Evolutionary conservation across 176 grass and related monocot species (phyloP).

Genomic region (Areca catechu): DNA sequence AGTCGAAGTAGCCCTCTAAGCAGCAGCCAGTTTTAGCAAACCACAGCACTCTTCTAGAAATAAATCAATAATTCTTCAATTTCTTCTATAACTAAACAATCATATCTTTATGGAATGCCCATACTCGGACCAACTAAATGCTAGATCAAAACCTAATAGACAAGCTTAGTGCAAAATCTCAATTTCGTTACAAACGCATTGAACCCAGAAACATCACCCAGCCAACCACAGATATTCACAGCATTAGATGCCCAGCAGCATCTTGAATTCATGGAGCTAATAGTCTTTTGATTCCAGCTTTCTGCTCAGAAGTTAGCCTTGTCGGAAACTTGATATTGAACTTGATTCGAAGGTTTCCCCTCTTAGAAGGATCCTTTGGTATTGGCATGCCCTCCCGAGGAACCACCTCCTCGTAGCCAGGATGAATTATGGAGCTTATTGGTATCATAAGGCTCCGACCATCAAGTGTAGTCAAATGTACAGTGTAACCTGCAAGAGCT

Average conservation of each 20-base stretch:
- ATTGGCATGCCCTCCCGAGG: neutral
- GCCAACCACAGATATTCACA: neutral
- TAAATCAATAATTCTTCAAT: too few species aligned
- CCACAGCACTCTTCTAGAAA: too few species aligned
- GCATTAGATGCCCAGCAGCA: neutral
- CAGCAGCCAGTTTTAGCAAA: too few species aligned
- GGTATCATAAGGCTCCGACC: conserved; percentile 7
- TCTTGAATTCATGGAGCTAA: neutral
- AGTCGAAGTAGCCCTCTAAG: too few species aligned
- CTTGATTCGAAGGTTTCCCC: conserved; percentile 6
- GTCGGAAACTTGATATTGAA: neutral
- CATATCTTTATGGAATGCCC: too few species aligned
- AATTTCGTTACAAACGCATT: too few species aligned
- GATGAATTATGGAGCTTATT: conserved; percentile 4
- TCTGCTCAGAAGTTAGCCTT: conserved; percentile 4
- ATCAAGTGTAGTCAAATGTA: neutral
- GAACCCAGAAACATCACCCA: too few species aligned
- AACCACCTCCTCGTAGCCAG: conserved; percentile 6
- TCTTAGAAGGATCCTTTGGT: conserved; percentile 1
- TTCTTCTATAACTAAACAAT: too few species aligned
- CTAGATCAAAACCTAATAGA: too few species aligned
- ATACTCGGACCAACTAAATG: too few species aligned
- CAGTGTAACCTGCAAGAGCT: neutral
- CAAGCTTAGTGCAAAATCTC: too few species aligned
- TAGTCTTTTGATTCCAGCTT: neutral